Evolutionary conservation across 2,329 filamentous ascomycete genomes (phyloP).

Genomic region (Trichoderma polysporum): DNA sequence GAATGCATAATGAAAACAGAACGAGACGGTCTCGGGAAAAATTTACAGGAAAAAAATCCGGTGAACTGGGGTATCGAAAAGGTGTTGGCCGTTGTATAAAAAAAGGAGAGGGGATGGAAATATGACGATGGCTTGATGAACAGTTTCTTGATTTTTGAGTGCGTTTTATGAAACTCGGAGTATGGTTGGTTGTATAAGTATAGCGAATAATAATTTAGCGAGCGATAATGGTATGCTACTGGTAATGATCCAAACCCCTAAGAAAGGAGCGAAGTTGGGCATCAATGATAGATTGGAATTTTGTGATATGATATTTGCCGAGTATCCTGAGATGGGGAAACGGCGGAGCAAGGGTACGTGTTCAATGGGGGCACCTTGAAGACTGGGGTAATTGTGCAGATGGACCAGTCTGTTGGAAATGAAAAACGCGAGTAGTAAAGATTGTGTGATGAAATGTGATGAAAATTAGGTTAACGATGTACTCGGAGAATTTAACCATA

Average conservation of each 20-base stretch:
- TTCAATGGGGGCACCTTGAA: neutral
- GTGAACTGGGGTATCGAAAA: neutral
- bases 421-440: neutral
- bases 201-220: constrained; percentile 7
- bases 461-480: neutral
- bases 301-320: neutral
- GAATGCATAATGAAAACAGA: constrained; percentile 6
- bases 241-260: neutral
- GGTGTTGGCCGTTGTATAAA: neutral
- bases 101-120: neutral
- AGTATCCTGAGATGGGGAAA: neutral
- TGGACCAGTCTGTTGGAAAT: constrained; percentile 5
- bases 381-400: neutral
- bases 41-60: neutral
- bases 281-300: neutral
- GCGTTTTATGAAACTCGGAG: neutral
- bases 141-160: neutral
- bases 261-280: neutral
- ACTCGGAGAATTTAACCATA: neutral
- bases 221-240: neutral
- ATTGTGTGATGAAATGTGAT: neutral
- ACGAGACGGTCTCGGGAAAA: constrained; percentile 13
- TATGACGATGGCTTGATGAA: neutral
- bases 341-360: constrained; percentile 9
- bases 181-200: constrained; percentile 12